Base-by-base conservation (phyloP, 306 rosid genomes). In the Elaeagnus macrophylla region DNA sequence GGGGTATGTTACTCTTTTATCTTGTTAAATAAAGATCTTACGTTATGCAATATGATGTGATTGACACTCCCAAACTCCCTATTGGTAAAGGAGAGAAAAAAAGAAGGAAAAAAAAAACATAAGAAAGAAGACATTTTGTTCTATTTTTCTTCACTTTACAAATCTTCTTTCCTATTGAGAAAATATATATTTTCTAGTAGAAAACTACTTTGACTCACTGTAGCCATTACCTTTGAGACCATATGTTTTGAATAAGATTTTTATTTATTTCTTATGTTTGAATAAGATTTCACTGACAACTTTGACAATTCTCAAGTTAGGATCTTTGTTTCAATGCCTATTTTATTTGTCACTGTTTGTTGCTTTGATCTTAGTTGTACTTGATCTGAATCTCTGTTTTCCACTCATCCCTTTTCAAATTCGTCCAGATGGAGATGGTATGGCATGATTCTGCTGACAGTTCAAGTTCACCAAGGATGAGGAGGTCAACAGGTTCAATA, bases 361-460 rank as follows among this genome's bases (percentile, higher is more conserved):
- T 14, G 46, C 43, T 39, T 25, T 43, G 17, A 42, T 54, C 20
- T 60, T 20, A 4, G 3, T 42, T 25, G 5, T 48, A 25, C 32
- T 56, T 15, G n/a, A 48, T 54, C 43, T 38, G 60, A 60, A 61
- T 56, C 42, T 67, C 35, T 67, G 49, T 63, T 39, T 11, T 63
- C 44, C 54, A 46, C 65, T 57, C 59, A 42, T 43, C 52, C 7
- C 61, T 64, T 59, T 72, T 39, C 32, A 25, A 56, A 59, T 58
- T 59, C 48, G 61, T 44, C 60, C 83, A 91, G 96, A 82, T 87
- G 94, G 95, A 80, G 79, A 78, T 87, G 99, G 58, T 74, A 53
- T 91, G 99, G 99, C 87, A 84, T 55, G 81, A 91, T 52, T 81
- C 86, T 39, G 38, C 72, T 20, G 55, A 71, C 44, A 69, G 57